Evolutionary conservation across 2,329 filamentous ascomycete species (phyloP), one percentile per base, ranked within the genome.

Genomic region (Ceratocystis colombiana): DNA sequence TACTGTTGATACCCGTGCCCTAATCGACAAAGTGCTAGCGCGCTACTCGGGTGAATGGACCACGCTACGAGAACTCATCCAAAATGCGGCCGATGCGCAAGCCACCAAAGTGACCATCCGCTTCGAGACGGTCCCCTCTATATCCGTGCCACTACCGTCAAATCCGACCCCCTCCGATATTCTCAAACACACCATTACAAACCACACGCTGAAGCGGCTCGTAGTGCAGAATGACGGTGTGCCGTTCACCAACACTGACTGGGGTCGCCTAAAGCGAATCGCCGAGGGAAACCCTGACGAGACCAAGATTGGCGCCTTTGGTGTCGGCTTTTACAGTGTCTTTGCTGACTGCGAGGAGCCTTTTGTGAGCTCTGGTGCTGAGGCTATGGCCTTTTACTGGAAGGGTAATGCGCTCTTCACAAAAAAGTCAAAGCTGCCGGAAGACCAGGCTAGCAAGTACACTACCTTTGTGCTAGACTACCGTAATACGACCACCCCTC

Each of bases 321-420:
- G 94, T 70, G 94, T 99, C 41, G 94, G 94, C 1, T 99, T 99
- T 78, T 99, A 99, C 80, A 96, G 90, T 74, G 93, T 97, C 48
- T 99, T 99, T 74, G 90, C 94, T 69, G 94, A 99, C 74, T 99
- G 93, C 74, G 95, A 99, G 76, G 91, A 96, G 71, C 94, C 94
- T 0, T 97, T 99, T 73, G 89, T 99, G 70, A 94, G 90, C 70
- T 97, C 93, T 0, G 94, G 94, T 0, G 84, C 82, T 69, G 87
- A 96, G 76, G 92, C 91, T 46, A 96, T 99, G 90, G 93, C 93
- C 0, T 99, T 99, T 73, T 99, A 96, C 78, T 99, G 94, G 95
- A 97, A 96, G 75, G 92, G 89, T n/a, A 97, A 97, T 74, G 90
- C 90, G 4, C 82, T 99, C 1, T 97, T 96, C 74, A 99, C 95